These are phyloP conservation scores for Podospora sp. DNA, from an alignment of 495 filamentous ascomycete genomes.

Conservation along the genomic window DNA sequence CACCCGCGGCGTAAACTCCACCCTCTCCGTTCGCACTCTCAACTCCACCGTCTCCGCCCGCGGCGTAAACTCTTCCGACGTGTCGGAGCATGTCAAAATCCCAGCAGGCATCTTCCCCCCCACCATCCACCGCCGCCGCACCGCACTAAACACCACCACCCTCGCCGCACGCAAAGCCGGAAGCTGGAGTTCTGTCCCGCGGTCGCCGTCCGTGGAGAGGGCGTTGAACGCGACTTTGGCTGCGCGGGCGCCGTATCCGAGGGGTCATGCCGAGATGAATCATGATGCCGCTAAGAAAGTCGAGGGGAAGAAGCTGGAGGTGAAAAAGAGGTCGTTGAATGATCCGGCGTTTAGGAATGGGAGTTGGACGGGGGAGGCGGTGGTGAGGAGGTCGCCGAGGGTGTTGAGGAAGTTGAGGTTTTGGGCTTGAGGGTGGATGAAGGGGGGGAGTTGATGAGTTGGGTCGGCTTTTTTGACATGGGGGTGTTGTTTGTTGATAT, in stretches of 20 bases:
- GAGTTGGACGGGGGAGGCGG: neutral
- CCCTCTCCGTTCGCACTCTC: neutral
- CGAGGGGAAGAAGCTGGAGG: no score
- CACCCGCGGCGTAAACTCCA: neutral
- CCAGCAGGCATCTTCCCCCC: neutral
- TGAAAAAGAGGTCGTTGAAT: neutral
- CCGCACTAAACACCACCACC: neutral
- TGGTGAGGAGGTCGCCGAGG: neutral
- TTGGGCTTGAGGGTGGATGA: neutral
- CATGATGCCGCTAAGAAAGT: neutral
- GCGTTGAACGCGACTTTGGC: neutral
- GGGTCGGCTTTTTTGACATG: neutral
- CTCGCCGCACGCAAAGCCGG: neutral
- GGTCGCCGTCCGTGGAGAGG: neutral
- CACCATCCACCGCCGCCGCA: neutral
- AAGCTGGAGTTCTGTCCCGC: neutral
- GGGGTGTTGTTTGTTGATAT: constrained; percentile 6
- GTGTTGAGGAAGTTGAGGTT: neutral
- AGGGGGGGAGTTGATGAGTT: neutral
- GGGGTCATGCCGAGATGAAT: neutral
- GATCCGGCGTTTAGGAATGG: neutral
- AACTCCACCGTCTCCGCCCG: neutral
- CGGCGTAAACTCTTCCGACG: neutral
- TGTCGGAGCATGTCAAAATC: neutral
- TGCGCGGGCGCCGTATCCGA: neutral